Percentiles rank a stretch among this genome's conserved stretches.
Evolutionary conservation across 345 rosid species (phyloP).

Genomic region (Eucalyptus leucophloia): DNA sequence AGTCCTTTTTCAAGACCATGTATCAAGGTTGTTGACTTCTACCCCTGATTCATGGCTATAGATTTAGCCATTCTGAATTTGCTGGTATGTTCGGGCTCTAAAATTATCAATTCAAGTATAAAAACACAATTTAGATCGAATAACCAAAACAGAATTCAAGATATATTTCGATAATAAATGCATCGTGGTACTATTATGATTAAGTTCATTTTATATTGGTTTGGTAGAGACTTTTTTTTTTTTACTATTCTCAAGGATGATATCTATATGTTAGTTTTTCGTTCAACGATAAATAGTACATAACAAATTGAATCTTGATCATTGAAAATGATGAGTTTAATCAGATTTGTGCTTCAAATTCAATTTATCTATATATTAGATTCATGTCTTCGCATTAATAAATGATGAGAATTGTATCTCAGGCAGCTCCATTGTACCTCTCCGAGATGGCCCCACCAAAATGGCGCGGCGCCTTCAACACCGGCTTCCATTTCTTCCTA

Average conservation of each 20-base stretch:
- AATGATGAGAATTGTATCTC: neutral
- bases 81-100: neutral
- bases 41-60: neutral
- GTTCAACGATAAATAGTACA: neutral
- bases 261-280: neutral
- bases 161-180: neutral
- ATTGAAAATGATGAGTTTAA: neutral
- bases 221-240: neutral
- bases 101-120: neutral
- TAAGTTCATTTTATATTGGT: neutral
- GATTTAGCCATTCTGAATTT: neutral
- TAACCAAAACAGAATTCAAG: neutral
- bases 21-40: neutral
- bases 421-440: constrained; percentile 76
- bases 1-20: neutral
- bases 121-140: neutral
- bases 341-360: neutral
- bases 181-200: neutral
- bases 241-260: neutral
- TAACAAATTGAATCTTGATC: neutral
- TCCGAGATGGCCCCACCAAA: constrained; percentile 77
- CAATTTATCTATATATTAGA: neutral
- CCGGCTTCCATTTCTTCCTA: constrained; percentile 59
- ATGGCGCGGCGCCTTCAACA: constrained; percentile 72
- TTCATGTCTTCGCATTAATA: neutral